Base-by-base conservation (phyloP, 1,284 basidiomycete genomes). In the Cutaneotrichosporon cutaneum region DNA sequence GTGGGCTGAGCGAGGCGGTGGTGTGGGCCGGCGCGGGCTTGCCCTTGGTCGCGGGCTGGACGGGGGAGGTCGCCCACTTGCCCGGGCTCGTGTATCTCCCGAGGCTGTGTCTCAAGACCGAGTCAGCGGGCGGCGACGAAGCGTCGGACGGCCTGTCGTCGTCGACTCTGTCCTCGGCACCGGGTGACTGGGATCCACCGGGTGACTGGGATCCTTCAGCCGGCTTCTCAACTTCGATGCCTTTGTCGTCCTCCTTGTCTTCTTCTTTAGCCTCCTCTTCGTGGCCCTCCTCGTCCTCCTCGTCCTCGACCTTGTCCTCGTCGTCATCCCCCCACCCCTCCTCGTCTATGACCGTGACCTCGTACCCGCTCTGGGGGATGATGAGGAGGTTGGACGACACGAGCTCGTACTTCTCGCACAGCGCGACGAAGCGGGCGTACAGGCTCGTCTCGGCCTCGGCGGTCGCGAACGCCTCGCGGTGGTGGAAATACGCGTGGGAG, bases 401-500 rank as follows among this genome's bases (percentile, higher is more conserved):
- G 45, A 99, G 83, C 63, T 90, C 87, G 80, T 90, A 96, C 70
- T 86, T 86, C 62, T 86, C 83, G 11, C 89, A 89, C 60, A 98
- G 85, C 3, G 87, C 87, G 57, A 90, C 84, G 82, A 98, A 98
- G 65, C 94, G 88, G 32, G 89, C 88, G 72, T 97, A 97, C 1
- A 98, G 83, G 0, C 89, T 90, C 6, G 90, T 93, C 77, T 97
- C 92, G 2, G 88, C 90, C 72, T 83, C 71, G 50, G 61, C 62
- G 9, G 74, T 64, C 4, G 58, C 64, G 52, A 74, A 97, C 0
- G 88, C 86, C 72, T 95, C 94, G 61, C 90, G 88, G 78, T 98
- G 92, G 75, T 92, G 90, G 81, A 89, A 93, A 81, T 92, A 95
- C 1, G 94, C 92, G 77, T 99, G 95, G 0, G 91, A 91, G 75